Evolutionary conservation across 164 flowering plant genomes (phyloP).

Genomic region (Amborella trichopoda): DNA sequence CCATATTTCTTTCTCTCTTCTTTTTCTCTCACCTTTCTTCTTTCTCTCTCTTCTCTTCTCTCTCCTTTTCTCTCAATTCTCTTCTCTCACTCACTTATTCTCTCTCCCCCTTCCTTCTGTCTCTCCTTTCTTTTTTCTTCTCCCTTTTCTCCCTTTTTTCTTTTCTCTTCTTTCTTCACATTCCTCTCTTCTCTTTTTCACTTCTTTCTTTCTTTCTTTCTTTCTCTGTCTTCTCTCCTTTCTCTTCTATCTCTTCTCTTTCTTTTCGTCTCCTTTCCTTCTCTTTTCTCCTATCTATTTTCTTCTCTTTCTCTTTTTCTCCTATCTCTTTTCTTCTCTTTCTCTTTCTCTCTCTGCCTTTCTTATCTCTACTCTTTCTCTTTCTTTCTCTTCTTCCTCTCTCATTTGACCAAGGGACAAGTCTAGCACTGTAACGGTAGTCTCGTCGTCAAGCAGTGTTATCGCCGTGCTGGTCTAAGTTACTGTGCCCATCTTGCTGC

Average conservation of each 20-base stretch:
- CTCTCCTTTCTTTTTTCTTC: not conserved
- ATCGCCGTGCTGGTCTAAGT: too few relatives aligned
- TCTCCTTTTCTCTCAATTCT: not conserved
- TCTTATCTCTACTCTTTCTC: too few relatives aligned
- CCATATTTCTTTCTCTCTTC: not conserved
- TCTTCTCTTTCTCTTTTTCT: not conserved
- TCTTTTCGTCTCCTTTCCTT: not conserved
- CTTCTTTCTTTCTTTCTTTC: not conserved
- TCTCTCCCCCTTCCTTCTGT: not conserved
- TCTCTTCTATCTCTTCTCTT: not conserved
- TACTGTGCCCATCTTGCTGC: too few relatives aligned
- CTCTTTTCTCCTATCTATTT: not conserved
- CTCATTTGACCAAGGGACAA: too few relatives aligned
- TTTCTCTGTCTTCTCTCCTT: not conserved
- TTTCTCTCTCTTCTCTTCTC: not conserved
- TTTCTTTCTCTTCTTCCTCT: too few relatives aligned
- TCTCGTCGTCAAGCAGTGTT: too few relatives aligned
- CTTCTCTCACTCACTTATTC: not conserved
- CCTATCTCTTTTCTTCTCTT: not conserved
- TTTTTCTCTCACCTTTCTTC: not conserved
- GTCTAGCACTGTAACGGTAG: too few relatives aligned
- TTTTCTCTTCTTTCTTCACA: not conserved
- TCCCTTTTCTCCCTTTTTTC: not conserved
- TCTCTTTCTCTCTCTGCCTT: not conserved
- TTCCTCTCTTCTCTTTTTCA: not conserved